These are phyloP conservation scores for Sarcodon aspratus DNA, from an alignment of 768 basidiomycete species.

Conservation along the genomic window DNA sequence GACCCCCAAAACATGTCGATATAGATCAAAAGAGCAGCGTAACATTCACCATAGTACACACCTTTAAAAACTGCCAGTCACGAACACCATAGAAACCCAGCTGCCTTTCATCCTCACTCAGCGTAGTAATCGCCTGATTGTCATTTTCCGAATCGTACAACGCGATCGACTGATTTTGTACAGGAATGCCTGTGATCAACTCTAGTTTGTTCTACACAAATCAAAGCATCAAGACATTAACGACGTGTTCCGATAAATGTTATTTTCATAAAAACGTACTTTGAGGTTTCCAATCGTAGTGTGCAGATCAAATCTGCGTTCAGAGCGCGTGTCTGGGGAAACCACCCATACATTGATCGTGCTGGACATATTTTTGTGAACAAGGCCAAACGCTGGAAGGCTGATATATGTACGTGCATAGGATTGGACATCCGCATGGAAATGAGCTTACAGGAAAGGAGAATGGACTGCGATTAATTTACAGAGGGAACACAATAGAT, in stretches of 20 bases:
- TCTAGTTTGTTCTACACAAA: conserved; percentile 49
- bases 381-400: background rate
- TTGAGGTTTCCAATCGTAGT: conserved; percentile 74
- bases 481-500: background rate
- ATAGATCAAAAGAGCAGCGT: background rate
- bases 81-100: conserved; percentile 67
- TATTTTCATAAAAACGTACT: conserved; percentile 28
- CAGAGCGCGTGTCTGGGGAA: conserved; percentile 85
- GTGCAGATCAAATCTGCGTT: conserved; percentile 73
- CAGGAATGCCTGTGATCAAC: conserved; percentile 83
- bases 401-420: no score
- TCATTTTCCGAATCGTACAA: conserved; percentile 51
- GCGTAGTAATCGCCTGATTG: conserved; percentile 31
- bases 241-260: background rate
- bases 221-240: background rate
- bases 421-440: background rate
- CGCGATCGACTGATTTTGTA: conserved; percentile 55
- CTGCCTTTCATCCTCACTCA: conserved; percentile 56
- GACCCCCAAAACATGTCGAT: conserved; percentile 1
- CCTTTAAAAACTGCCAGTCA: conserved; percentile 77
- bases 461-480: conserved; percentile 12
- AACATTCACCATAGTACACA: conserved; percentile 21
- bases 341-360: conserved; percentile 63
- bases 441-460: background rate
- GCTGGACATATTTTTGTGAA: conserved; percentile 23